phyloP scores from a whole-genome alignment of 805 yeast species.

The Pichia pseudocactophila region DNA sequence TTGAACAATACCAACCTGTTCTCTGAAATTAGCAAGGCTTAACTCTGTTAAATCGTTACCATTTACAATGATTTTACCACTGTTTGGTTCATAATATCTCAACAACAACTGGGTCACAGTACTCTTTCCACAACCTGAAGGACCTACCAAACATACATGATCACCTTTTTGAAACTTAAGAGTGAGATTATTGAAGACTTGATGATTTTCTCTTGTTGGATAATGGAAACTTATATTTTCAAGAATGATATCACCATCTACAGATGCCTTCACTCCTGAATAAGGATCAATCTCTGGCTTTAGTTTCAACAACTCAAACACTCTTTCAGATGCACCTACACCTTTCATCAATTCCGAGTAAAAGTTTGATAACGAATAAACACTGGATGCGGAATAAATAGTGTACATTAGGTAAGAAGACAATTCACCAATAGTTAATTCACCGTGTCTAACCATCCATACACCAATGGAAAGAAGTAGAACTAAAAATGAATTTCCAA shows the following conservation, averaged over 20 bases:
- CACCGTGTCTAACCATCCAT: constrained; percentile 67
- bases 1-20: constrained; percentile 78
- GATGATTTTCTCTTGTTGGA: constrained; percentile 73
- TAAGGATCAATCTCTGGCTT: constrained; percentile 64
- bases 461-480: constrained; percentile 76
- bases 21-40: constrained; percentile 64
- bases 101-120: constrained; percentile 73
- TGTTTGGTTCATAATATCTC: constrained; percentile 72
- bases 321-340: constrained; percentile 87
- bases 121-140: constrained; percentile 95
- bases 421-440: constrained; percentile 76
- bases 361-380: constrained; percentile 83
- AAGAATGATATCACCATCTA: constrained; percentile 53
- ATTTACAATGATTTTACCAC: constrained; percentile 59
- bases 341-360: constrained; percentile 96
- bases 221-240: constrained; percentile 60
- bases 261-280: constrained; percentile 41
- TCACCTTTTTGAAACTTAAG: constrained; percentile 68
- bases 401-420: constrained; percentile 95
- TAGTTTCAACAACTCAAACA: constrained; percentile 79
- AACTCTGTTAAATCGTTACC: constrained; percentile 52
- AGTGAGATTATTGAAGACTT: constrained; percentile 52
- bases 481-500: constrained; percentile 76
- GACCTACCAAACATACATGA: constrained; percentile 88
- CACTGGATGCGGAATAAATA: constrained; percentile 86